Base-by-base conservation (phyloP, 1,139 yeast species). In the Magnusiomyces fungicola region DNA sequence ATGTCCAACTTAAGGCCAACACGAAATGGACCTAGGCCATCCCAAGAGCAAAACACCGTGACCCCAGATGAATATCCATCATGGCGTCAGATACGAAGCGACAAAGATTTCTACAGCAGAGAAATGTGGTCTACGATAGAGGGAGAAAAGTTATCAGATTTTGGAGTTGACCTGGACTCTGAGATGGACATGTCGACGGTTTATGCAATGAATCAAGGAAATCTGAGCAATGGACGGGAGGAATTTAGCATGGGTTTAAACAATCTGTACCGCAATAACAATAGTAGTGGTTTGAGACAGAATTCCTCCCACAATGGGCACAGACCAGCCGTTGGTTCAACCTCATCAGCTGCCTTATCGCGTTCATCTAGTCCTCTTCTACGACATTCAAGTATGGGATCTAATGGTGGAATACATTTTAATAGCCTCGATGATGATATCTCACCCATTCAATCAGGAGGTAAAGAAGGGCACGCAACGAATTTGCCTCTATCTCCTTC, bases 101-200 rank as follows among this genome's bases (percentile, higher is more conserved):
- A 57, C 16, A 58, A 62, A 43, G 70, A 64, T 25, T 69, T 64
- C 51, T 71, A 65, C 57, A 59, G 64, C 9, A 65, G 84, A 24
- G 71, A 65, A 22, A 72, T 78, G 46, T 90, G 96, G 96, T 69
- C 69, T 52, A 89, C 87, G 61, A 82, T 76, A 44, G 74, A 83
- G 65, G 98, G 98, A 7, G 97, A 90, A 60, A 75, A 77, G 3
- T 69, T 92, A 48, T 75, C 75, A 42, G 96, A 88, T 66, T 89
- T 79, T 64, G 97, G 97, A 1, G 97, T 92, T 1, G 97, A 90
- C 62, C 55, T 80, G 3, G 88, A 81, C 2, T 79, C 81, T 1
- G 89, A 81, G 57, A 68, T 43, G 30, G 45, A 43, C 16, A 18
- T 30, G 7, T 32, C 45, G 10, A 27, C 30, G 10, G n/a, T 40